Percentiles rank a stretch among this genome's conserved stretches.
These are phyloP conservation scores for Cercospora beticola DNA, from an alignment of 2,329 filamentous ascomycete genomes.

Conservation along the genomic window DNA sequence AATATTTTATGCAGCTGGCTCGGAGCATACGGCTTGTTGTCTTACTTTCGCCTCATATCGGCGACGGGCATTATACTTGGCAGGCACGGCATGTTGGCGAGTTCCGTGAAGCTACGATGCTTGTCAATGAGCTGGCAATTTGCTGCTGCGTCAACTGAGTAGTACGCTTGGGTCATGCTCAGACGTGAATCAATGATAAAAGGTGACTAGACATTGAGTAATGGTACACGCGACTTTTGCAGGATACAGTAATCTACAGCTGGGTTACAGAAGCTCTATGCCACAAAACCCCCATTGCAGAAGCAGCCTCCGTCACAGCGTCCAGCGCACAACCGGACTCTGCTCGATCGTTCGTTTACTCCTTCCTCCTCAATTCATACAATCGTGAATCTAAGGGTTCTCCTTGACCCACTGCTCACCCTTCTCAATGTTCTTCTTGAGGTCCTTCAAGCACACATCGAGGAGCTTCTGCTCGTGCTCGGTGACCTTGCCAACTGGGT, in stretches of 20 bases:
- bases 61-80: background rate
- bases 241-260: conserved; percentile 26
- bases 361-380: background rate
- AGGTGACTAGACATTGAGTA: background rate
- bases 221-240: conserved; percentile 8
- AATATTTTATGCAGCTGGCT: background rate
- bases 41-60: background rate
- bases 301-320: conserved; percentile 8
- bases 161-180: background rate
- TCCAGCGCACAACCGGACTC: conserved; percentile 15
- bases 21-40: background rate
- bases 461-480: conserved; percentile 86
- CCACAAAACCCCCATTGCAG: conserved; percentile 20
- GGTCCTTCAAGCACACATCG: conserved; percentile 77
- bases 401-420: conserved; percentile 67
- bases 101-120: conserved; percentile 10
- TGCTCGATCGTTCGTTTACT: conserved; percentile 1
- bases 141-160: background rate
- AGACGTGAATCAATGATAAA: background rate
- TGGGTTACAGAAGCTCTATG: conserved; percentile 26
- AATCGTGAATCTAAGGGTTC: conserved; percentile 46
- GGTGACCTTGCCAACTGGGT: conserved; percentile 80
- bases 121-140: background rate
- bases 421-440: conserved; percentile 95
- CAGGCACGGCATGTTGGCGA: conserved; percentile 2